Evolutionary conservation across 1,284 basidiomycete genomes (phyloP).

Genomic region (Fistulinella cinereoalba): DNA sequence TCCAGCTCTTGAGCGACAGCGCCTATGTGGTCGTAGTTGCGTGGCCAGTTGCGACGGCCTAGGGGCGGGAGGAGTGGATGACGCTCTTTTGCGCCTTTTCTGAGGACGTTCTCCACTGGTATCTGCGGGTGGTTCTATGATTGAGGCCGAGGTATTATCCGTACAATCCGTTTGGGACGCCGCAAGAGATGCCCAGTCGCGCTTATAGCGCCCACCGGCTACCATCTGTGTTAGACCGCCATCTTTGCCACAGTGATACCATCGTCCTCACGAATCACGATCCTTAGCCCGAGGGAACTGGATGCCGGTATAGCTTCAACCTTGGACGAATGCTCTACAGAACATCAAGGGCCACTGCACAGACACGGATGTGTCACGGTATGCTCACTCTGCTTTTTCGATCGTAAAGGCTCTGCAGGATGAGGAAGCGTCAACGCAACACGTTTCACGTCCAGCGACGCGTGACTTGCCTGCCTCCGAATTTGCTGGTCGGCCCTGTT

Average conservation of each 20-base stretch:
- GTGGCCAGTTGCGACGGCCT: constrained; percentile 8
- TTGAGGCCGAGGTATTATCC: constrained; percentile 1
- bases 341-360: constrained; percentile 2
- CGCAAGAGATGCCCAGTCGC: constrained; percentile 3
- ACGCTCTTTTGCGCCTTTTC: constrained; percentile 24
- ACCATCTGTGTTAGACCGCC: constrained; percentile 6
- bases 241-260: neutral
- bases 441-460: neutral
- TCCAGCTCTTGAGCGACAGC: constrained; percentile 18
- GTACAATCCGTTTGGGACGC: constrained; percentile 3
- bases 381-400: constrained; percentile 18
- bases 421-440: constrained; percentile 13
- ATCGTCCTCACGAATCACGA: constrained; percentile 16
- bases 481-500: constrained; percentile 7
- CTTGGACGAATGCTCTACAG: constrained; percentile 9
- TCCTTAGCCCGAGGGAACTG: constrained; percentile 1
- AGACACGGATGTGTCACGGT: neutral
- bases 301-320: constrained; percentile 8
- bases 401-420: constrained; percentile 12
- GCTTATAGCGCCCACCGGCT: constrained; percentile 21
- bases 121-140: neutral
- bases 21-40: constrained; percentile 9
- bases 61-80: constrained; percentile 17
- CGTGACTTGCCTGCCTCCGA: constrained; percentile 14
- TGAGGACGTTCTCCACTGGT: constrained; percentile 8